phyloP scores from a whole-genome alignment of 805 yeast genomes.

The Babjeviella inositovora region DNA sequence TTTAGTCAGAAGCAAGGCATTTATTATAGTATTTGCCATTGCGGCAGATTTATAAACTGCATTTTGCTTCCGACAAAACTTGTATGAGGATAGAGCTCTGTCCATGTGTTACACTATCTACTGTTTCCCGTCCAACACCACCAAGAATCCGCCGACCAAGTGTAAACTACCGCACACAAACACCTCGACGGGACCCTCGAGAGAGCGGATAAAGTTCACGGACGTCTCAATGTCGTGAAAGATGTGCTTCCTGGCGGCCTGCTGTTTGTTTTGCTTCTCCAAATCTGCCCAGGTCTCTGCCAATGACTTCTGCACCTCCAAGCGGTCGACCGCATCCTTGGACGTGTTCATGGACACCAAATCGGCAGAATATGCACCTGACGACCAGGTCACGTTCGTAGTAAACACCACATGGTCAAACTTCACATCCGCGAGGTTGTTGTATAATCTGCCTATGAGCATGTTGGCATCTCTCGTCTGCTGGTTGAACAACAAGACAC shows the following conservation, averaged over 20 bases:
- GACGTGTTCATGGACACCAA: slow-evolving; percentile 77
- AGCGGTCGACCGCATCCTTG: slow-evolving; percentile 59
- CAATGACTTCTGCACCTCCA: slow-evolving; percentile 65
- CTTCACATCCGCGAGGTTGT: slow-evolving; percentile 19
- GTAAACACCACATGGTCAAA: slow-evolving; percentile 77
- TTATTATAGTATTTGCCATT: no score
- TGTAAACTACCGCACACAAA: slow-evolving; percentile 92
- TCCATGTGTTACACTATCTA: no score
- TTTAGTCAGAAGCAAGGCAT: no score
- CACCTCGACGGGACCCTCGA: slow-evolving; percentile 42
- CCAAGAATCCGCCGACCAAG: slow-evolving; percentile 84
- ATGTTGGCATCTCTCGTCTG: slow-evolving; percentile 78
- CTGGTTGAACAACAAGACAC: slow-evolving; percentile 74
- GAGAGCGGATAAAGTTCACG: slow-evolving; percentile 30
- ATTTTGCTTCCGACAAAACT: no score
- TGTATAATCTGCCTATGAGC: slow-evolving; percentile 37
- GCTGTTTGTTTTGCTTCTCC: slow-evolving; percentile 18
- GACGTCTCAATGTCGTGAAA: slow-evolving; percentile 67
- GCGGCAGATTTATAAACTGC: no score
- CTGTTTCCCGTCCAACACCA: slow-evolving; percentile 47
- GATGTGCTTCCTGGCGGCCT: slow-evolving; percentile 27
- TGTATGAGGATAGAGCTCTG: no score
- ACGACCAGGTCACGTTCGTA: slow-evolving; percentile 84
- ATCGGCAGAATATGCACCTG: slow-evolving; percentile 68
- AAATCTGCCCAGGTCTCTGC: slow-evolving; percentile 53